Base-by-base conservation (phyloP, 78 protist genomes). In the Acrasis kona region DNA sequence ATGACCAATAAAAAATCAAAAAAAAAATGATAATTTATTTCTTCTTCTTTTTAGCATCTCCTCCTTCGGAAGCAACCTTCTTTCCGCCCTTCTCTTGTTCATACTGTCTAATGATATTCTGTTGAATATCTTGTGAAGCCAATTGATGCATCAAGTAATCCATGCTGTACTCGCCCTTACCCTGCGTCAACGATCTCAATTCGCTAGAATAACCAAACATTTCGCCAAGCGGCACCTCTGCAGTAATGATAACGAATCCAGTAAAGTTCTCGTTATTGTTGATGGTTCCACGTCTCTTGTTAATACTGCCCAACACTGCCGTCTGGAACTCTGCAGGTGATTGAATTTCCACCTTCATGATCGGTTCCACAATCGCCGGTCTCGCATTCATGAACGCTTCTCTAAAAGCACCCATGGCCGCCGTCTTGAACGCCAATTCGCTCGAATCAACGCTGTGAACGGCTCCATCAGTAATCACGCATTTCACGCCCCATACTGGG, bases 131-230 rank as follows among this genome's bases (percentile, higher is more conserved):
- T n/a, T 19, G 61, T n/a, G 61, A 19, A n/a, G 61, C 19, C 19
- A 19, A 19, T 50, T 50, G 61, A 50, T 50, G 61, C 19, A n/a
- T 19, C 19, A 50, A 50, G 78, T 83, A 87, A 70, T 86, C 91
- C 94, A 90, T 90, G n/a, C 84, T 3, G 75, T 80, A 90, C 83
- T 89, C 90, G 2, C 95, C 95, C 35, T 7, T 84, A 1, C 71
- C 95, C 78, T 87, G 87, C 30, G 98, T 95, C 38, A 70, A n/a
- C 10, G 89, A 68, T 34, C 98, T 85, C 34, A 96, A 79, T 34
- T 95, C 98, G 12, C 91, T 84, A 5, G 90, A 78, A 70, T 82
- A 95, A 65, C 98, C 98, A 68, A 95, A 95, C 97, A 95, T 95
- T 40, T 39, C 50, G 28, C 75, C 67, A 50, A 95, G 87, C 12